Percentiles rank a stretch among this genome's conserved stretches.
Conservation (phyloP, 2,329 filamentous ascomycete species). For the Macrophomina tecta region DNA sequence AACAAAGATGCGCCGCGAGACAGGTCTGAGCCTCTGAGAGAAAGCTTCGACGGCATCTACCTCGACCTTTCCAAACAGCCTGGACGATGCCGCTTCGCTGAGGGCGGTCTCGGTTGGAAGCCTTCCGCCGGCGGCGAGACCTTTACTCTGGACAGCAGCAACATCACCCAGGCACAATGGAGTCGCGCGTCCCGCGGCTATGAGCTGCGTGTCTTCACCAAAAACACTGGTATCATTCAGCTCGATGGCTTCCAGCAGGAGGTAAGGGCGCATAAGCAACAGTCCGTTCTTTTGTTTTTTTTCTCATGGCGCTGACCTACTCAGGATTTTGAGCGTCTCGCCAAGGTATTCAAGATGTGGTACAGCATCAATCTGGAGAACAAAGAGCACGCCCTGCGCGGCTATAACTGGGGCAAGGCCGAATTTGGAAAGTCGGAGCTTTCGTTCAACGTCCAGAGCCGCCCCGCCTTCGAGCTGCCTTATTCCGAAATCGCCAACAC, state of each 20-base stretch:
- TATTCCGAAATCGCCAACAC: constrained; percentile 98
- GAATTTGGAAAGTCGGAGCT: constrained; percentile 96
- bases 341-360: constrained; percentile 97
- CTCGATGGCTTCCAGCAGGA: constrained; percentile 95
- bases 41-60: constrained; percentile 97
- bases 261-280: constrained; percentile 47
- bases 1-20: not conserved
- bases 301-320: constrained; percentile 16
- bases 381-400: constrained; percentile 91
- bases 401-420: constrained; percentile 99
- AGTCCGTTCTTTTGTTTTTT: not conserved
- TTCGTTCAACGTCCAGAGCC: constrained; percentile 94
- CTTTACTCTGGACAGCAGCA: constrained; percentile 87
- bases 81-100: constrained; percentile 93
- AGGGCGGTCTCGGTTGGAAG: constrained; percentile 95
- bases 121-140: constrained; percentile 85
- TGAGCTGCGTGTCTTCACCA: constrained; percentile 88
- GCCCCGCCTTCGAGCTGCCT: constrained; percentile 93
- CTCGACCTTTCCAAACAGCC: constrained; percentile 91
- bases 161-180: constrained; percentile 90
- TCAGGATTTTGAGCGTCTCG: constrained; percentile 85
- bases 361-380: constrained; percentile 92
- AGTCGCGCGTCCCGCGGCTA: constrained; percentile 90
- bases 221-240: constrained; percentile 85
- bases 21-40: constrained; percentile 54